phyloP scores from a whole-genome alignment of 305 asterid species.

The Coffea humblotiana region DNA sequence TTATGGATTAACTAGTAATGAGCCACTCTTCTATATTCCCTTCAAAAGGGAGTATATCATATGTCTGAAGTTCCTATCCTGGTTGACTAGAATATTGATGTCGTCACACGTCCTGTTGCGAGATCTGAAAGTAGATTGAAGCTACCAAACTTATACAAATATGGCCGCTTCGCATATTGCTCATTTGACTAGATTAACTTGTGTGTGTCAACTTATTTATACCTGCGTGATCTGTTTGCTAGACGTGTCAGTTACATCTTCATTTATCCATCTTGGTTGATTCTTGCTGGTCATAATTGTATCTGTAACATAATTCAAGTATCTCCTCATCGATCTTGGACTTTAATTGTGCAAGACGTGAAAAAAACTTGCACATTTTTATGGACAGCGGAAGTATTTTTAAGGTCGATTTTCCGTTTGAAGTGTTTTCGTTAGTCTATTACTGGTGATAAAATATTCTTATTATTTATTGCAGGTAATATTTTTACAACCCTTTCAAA shows the following conservation, averaged over 20 bases:
- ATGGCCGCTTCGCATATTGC: neutral
- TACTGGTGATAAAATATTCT: too few species aligned
- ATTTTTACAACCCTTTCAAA: too few species aligned
- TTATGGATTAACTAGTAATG: constrained; percentile 32
- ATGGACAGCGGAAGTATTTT: neutral
- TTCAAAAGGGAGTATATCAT: neutral
- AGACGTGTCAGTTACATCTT: neutral
- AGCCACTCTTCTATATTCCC: constrained; percentile 21
- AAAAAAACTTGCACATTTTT: neutral
- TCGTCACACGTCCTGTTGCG: neutral
- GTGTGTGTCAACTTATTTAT: neutral
- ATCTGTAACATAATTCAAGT: neutral
- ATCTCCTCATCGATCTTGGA: neutral
- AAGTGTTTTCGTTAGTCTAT: too few species aligned
- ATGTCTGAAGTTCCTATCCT: neutral
- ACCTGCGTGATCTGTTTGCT: neutral
- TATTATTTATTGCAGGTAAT: too few species aligned
- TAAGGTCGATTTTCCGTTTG: neutral
- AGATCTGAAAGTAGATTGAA: constrained; percentile 3
- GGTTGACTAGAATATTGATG: neutral
- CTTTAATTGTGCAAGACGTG: too few species aligned
- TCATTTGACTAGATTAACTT: neutral
- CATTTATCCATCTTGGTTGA: neutral
- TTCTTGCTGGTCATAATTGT: neutral
- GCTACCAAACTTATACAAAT: constrained; percentile 4